These are phyloP conservation scores for Parietichytrium sp. DNA, from an alignment of 108 stramenopile species.

Conservation along the genomic window DNA sequence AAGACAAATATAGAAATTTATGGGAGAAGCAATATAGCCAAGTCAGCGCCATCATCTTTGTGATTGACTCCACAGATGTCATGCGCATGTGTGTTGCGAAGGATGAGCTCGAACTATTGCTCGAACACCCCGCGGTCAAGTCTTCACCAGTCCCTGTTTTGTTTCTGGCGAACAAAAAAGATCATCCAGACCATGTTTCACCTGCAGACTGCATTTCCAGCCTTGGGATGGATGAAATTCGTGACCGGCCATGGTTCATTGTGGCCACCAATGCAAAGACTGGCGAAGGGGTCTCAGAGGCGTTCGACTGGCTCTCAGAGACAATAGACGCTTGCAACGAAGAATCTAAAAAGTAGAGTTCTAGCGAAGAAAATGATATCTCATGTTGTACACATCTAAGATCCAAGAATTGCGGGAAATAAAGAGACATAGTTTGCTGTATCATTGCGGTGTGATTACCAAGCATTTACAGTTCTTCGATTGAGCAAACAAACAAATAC, in stretches of 20 bases:
- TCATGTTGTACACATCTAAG: no score
- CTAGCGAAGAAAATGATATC: no score
- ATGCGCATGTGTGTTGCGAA: slow-evolving; percentile 40
- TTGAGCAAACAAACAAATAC: no score
- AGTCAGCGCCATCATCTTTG: slow-evolving; percentile 39
- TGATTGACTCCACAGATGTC: slow-evolving; percentile 28
- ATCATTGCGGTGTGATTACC: no score
- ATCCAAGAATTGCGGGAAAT: no score
- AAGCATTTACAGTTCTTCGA: no score
- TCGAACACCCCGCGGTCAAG: background rate
- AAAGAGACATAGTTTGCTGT: no score
- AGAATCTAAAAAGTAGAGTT: no score
- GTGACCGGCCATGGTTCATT: slow-evolving; percentile 30
- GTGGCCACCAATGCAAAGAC: slow-evolving; percentile 34
- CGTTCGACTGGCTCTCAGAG: slow-evolving; percentile 37
- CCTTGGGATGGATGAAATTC: slow-evolving; percentile 25
- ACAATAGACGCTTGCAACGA: background rate
- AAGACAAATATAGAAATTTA: background rate
- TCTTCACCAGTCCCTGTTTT: slow-evolving; percentile 2
- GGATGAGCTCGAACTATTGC: slow-evolving; percentile 42
- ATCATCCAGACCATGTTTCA: background rate
- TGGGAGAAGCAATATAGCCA: slow-evolving; percentile 39
- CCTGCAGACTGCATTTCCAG: slow-evolving; percentile 9
- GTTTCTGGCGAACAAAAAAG: slow-evolving; percentile 42
- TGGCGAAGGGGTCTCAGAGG: slow-evolving; percentile 40